These are phyloP conservation scores for Hamamelis virginiana DNA, from an alignment of 164 flowering plant species.

Conservation along the genomic window DNA sequence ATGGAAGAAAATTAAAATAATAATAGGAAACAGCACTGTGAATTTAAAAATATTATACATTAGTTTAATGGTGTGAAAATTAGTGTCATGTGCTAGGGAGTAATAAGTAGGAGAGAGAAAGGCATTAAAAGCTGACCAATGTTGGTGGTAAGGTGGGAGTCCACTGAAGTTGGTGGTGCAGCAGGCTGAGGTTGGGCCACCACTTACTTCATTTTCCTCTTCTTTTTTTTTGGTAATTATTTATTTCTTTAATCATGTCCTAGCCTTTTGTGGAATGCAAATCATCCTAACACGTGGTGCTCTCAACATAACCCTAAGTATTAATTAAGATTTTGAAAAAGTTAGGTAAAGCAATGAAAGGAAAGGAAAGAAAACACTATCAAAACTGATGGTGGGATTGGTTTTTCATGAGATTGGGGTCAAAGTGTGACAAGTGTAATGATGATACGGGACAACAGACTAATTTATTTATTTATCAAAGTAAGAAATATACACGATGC, in stretches of 20 bases:
- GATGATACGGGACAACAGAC: too few relatives aligned
- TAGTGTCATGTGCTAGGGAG: constrained; percentile 6
- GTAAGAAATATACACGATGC: too few relatives aligned
- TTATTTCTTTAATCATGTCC: background rate
- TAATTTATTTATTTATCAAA: too few relatives aligned
- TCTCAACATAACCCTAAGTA: too few relatives aligned
- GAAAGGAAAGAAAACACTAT: background rate
- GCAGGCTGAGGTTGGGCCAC: constrained; percentile 25
- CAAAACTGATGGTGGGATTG: too few relatives aligned
- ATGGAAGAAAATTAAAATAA: background rate
- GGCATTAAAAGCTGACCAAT: constrained; percentile 29
- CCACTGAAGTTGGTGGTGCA: constrained; percentile 34
- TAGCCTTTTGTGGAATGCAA: constrained; percentile 8
- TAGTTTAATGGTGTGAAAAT: background rate
- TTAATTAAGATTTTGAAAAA: too few relatives aligned
- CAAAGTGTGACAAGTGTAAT: too few relatives aligned
- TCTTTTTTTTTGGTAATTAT: background rate
- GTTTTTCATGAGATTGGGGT: too few relatives aligned
- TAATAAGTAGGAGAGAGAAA: background rate
- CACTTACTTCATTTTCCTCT: constrained; percentile 5
- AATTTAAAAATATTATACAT: background rate
- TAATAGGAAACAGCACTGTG: constrained; percentile 1
- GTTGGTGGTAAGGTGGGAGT: constrained; percentile 39
- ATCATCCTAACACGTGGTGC: constrained; percentile 18
- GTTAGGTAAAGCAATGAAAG: background rate